phyloP scores from a whole-genome alignment of 768 basidiomycete species.

The Vishniacozyma victoriae region DNA sequence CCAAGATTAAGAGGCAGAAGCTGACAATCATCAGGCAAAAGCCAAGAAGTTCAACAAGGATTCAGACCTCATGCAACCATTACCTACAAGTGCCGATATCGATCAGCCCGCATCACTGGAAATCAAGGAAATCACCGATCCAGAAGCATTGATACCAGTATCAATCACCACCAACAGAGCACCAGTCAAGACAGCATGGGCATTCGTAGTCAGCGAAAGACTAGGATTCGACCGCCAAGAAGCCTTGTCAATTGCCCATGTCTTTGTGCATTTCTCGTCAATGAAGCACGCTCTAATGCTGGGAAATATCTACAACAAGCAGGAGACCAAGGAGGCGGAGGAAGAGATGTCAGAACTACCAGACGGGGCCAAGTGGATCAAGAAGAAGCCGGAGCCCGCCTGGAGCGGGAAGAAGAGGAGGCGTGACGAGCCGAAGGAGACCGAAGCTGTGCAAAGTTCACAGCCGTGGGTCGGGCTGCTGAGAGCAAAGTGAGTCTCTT shows the following conservation, averaged over 20 bases:
- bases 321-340: slow-evolving; percentile 56
- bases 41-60: slow-evolving; percentile 35
- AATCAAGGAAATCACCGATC: slow-evolving; percentile 32
- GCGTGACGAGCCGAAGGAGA: slow-evolving; percentile 11
- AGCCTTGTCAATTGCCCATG: slow-evolving; percentile 86
- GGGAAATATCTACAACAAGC: slow-evolving; percentile 63
- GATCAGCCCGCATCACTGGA: slow-evolving; percentile 18
- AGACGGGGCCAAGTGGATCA: slow-evolving; percentile 2
- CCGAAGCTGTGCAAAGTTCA: slow-evolving; percentile 24
- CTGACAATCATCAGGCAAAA: slow-evolving; percentile 5
- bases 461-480: slow-evolving; percentile 61
- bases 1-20: not conserved
- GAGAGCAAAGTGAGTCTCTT: slow-evolving; percentile 47
- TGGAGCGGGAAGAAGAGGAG: slow-evolving; percentile 4
- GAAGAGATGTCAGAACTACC: slow-evolving; percentile 49
- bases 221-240: slow-evolving; percentile 83
- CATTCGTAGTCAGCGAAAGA: slow-evolving; percentile 73
- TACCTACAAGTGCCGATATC: slow-evolving; percentile 8
- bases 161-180: slow-evolving; percentile 76
- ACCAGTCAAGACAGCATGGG: slow-evolving; percentile 92
- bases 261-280: slow-evolving; percentile 90
- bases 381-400: too few relatives aligned
- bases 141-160: slow-evolving; percentile 55
- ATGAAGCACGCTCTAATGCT: slow-evolving; percentile 75
- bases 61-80: slow-evolving; percentile 31